Percentiles rank a stretch among this genome's conserved stretches.
Conservation (phyloP, 306 rosid genomes). For the Prunus salicina region DNA sequence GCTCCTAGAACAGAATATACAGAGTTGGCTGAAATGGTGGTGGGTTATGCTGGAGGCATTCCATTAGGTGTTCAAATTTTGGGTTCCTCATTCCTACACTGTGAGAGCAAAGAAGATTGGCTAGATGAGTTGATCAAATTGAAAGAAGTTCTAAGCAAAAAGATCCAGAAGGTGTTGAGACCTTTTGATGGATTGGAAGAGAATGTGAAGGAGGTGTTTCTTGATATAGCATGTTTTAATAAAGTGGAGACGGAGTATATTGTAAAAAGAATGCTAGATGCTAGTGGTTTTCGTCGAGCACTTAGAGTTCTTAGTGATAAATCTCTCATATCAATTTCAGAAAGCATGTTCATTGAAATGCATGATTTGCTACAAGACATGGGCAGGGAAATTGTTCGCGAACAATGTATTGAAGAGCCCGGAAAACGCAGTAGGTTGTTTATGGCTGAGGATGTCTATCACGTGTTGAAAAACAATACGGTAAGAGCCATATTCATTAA, state of each 20-base stretch:
- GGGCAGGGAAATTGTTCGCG: constrained; percentile 28
- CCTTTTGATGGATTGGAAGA: constrained; percentile 12
- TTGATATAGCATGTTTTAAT: constrained; percentile 30
- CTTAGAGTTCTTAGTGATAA: constrained; percentile 33
- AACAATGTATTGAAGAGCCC: constrained; percentile 5
- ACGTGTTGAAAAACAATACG: constrained; percentile 10
- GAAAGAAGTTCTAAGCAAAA: not conserved
- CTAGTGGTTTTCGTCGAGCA: constrained; percentile 19
- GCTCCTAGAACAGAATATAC: not conserved
- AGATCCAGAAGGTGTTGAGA: not conserved
- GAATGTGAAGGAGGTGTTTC: constrained; percentile 20
- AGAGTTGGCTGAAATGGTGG: constrained; percentile 3
- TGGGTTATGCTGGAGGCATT: not conserved
- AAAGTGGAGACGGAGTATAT: constrained; percentile 23
- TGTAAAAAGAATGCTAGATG: constrained; percentile 11
- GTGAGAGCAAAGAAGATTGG: not conserved
- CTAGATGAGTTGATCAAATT: not conserved
- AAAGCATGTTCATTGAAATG: not conserved
- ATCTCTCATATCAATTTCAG: constrained; percentile 27
- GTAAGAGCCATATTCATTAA: constrained; percentile 9
- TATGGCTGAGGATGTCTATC: constrained; percentile 16
- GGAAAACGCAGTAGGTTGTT: constrained; percentile 8
- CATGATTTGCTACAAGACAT: constrained; percentile 34
- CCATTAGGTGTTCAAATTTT: not conserved
- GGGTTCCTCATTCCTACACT: not conserved